Conservation (phyloP, 1,284 basidiomycete genomes). For the Fistulina hepatica region DNA sequence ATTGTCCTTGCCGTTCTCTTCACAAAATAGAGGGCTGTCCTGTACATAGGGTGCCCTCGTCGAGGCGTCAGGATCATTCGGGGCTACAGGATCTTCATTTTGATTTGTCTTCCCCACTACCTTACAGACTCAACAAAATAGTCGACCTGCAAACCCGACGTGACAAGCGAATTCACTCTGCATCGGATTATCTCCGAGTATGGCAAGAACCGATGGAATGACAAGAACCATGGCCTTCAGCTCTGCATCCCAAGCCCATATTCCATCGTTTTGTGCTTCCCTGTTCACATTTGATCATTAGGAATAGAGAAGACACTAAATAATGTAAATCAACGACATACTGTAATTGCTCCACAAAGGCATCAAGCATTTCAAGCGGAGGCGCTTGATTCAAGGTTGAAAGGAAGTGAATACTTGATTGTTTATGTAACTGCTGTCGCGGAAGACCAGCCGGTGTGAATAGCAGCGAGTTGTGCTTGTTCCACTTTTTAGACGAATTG, state of each 20-base stretch:
- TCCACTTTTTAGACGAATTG: slow-evolving; percentile 33
- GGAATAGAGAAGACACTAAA: not conserved
- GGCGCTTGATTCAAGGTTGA: slow-evolving; percentile 27
- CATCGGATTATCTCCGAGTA: slow-evolving; percentile 31
- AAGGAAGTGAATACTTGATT: slow-evolving; percentile 27
- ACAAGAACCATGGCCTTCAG: slow-evolving; percentile 19
- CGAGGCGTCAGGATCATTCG: not conserved
- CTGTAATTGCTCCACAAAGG: slow-evolving; percentile 18
- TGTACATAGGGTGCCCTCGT: no score
- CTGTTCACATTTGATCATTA: slow-evolving; percentile 7
- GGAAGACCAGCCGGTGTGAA: slow-evolving; percentile 24
- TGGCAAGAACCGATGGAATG: slow-evolving; percentile 21
- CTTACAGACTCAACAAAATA: slow-evolving; percentile 24
- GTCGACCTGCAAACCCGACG: slow-evolving; percentile 23
- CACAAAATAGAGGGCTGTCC: no score
- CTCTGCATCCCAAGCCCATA: slow-evolving; percentile 23
- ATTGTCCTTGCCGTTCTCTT: no score
- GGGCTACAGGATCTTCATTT: not conserved
- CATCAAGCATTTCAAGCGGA: slow-evolving; percentile 30
- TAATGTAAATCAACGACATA: no score
- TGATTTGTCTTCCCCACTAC: slow-evolving; percentile 14
- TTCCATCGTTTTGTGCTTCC: slow-evolving; percentile 14
- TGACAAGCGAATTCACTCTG: slow-evolving; percentile 29
- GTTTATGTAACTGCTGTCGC: slow-evolving; percentile 13
- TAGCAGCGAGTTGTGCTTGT: slow-evolving; percentile 31